Conservation (phyloP, 768 basidiomycete species). For the Austroboletus eburneus region DNA sequence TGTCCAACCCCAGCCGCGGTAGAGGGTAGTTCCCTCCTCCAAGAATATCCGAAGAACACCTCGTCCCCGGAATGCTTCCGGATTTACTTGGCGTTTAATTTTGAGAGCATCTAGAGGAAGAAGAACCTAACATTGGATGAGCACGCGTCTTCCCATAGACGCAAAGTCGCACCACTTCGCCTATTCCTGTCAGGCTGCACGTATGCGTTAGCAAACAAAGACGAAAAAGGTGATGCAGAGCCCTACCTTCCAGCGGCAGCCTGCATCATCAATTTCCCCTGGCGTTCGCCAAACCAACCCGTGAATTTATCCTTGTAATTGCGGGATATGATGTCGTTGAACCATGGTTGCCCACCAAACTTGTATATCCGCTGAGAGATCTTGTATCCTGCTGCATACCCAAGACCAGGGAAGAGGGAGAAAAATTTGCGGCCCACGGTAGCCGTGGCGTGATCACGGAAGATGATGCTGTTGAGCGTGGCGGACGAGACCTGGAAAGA, state of each 20-base stretch:
- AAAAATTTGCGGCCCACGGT: slow-evolving; percentile 65
- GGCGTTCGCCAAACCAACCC: slow-evolving; percentile 85
- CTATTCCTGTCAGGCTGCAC: slow-evolving; percentile 68
- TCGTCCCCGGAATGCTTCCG: slow-evolving; percentile 95
- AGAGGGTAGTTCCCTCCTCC: slow-evolving; percentile 89
- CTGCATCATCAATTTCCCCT: slow-evolving; percentile 94
- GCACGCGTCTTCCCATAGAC: background rate
- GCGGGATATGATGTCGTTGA: slow-evolving; percentile 84
- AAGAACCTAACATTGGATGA: slow-evolving; percentile 54
- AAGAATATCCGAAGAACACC: slow-evolving; percentile 84
- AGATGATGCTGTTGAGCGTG: slow-evolving; percentile 73
- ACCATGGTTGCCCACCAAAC: slow-evolving; percentile 98
- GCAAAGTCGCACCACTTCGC: slow-evolving; percentile 78
- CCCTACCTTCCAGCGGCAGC: slow-evolving; percentile 88
- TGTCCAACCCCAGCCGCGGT: slow-evolving; percentile 99
- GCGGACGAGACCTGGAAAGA: slow-evolving; percentile 53
- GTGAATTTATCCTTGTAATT: slow-evolving; percentile 82
- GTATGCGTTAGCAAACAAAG: background rate
- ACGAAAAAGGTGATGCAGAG: background rate
- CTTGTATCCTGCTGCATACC: slow-evolving; percentile 99
- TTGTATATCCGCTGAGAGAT: slow-evolving; percentile 92
- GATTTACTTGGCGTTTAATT: slow-evolving; percentile 98
- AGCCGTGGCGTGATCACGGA: slow-evolving; percentile 76
- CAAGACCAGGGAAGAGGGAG: slow-evolving; percentile 96
- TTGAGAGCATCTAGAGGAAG: slow-evolving; percentile 95